Evolutionary conservation across 495 filamentous ascomycete genomes (phyloP).

Genomic region (Astrocystis sublimbata): DNA sequence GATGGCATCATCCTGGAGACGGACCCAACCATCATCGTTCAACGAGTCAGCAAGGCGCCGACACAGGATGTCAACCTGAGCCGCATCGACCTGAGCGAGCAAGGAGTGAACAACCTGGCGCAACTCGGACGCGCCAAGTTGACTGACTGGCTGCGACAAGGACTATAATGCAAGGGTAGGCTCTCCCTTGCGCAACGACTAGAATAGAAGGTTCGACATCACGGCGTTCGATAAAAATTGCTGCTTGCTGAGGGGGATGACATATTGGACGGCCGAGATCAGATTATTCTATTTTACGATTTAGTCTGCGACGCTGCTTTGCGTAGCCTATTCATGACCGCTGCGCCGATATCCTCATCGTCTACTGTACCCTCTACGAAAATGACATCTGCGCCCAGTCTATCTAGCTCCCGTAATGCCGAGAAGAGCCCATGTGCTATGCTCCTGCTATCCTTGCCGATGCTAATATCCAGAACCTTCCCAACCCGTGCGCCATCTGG

Average conservation of each 20-base stretch:
- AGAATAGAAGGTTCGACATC: conserved; percentile 16
- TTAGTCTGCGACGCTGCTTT: conserved; percentile 74
- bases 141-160: conserved; percentile 86
- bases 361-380: conserved; percentile 89
- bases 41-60: conserved; percentile 88
- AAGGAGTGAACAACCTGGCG: conserved; percentile 92
- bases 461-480: conserved; percentile 56
- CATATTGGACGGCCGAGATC: conserved; percentile 12
- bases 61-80: conserved; percentile 87
- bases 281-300: conserved; percentile 33
- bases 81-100: conserved; percentile 92
- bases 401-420: conserved; percentile 81
- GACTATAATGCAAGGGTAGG: conserved; percentile 46
- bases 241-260: conserved; percentile 26
- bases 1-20: conserved; percentile 97
- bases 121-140: conserved; percentile 92
- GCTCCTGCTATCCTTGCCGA: conserved; percentile 67
- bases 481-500: conserved; percentile 28
- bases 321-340: conserved; percentile 91
- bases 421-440: conserved; percentile 88
- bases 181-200: conserved; percentile 14
- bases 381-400: conserved; percentile 75
- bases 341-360: conserved; percentile 80
- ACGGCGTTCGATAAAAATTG: conserved; percentile 35
- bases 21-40: conserved; percentile 88